Conservation (phyloP, 352 stramenopile species). For the Globisporangium viniferum region DNA sequence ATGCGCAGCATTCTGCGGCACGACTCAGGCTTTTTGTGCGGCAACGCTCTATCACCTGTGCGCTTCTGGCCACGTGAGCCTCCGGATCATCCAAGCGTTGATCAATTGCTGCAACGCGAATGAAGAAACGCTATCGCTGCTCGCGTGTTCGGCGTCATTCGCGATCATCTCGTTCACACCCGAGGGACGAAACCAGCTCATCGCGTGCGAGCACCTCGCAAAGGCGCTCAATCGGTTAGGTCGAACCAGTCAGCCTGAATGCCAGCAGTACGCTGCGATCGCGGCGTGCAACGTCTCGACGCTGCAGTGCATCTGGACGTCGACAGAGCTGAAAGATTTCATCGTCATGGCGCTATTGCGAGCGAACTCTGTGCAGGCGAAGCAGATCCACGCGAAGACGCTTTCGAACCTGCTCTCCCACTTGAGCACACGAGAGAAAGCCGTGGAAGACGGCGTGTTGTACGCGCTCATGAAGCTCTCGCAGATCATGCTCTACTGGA, state of each 20-base stretch:
- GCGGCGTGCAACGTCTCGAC: constrained; percentile 77
- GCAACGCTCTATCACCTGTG: constrained; percentile 77
- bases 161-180: constrained; percentile 74
- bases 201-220: constrained; percentile 43
- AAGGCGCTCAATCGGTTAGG: constrained; percentile 70
- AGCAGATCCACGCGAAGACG: constrained; percentile 82
- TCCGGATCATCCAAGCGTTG: constrained; percentile 54
- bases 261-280: constrained; percentile 76
- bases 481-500: constrained; percentile 40
- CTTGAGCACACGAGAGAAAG: constrained; percentile 40
- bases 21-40: constrained; percentile 67
- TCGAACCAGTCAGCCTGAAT: constrained; percentile 67
- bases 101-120: constrained; percentile 70
- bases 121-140: constrained; percentile 61
- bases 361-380: constrained; percentile 75
- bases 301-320: constrained; percentile 67
- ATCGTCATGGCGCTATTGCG: constrained; percentile 75
- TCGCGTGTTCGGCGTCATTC: constrained; percentile 75
- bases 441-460: constrained; percentile 70
- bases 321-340: constrained; percentile 75
- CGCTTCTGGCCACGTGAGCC: constrained; percentile 42
- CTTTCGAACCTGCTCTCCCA: constrained; percentile 76
- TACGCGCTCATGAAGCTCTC: constrained; percentile 82
- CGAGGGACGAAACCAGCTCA: constrained; percentile 54
- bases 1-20: constrained; percentile 10